Evolutionary conservation across 2,329 filamentous ascomycete genomes (phyloP), one percentile per base, ranked within the genome.

Genomic region (Beauveria sp.): DNA sequence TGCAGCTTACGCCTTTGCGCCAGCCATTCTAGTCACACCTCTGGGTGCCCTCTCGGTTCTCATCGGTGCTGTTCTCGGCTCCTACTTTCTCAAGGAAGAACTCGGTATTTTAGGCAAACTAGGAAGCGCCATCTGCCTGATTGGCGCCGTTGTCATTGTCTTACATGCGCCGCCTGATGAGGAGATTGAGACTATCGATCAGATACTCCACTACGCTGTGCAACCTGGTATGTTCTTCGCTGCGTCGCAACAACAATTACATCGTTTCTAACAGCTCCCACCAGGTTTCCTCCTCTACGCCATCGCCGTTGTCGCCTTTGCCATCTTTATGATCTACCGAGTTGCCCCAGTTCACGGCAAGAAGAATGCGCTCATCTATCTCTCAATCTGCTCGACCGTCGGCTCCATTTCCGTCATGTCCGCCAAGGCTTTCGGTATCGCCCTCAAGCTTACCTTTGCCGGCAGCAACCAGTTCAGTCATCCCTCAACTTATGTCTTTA

Each of bases 391-490:
- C 82, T 97, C 93, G 57, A 96, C 93, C 3, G 93, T 97, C 65
- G 95, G 95, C 69, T 96, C 93, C 58, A 89, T 99, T 64, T 98
- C 95, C 14, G 93, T 99, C 79, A 99, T 99, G 95, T 92, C 95
- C 38, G 90, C 98, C 76, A 99, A 99, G 80, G 95, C 95, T 5
- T 98, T 99, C 69, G 95, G 95, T 62, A 97, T 98, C 73, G 96
- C 95, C 42, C 81, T 99, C 66, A 99, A 99, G 78, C 86, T 99
- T 70, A 98, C 93, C 0, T 85, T 99, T 67, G 86, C 83, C 53
- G 95, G 93, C 59, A 89, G 96, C 75, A 99, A 99, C 76, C 95
- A 99, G 75, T 97, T 99, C 74, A 86, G 85, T 5, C 91, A 96
- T 68, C 91, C 96, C 2, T 96, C 92, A 55, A 99, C 96, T 63